Evolutionary conservation across 257 asterid species (phyloP).

Genomic region (Orobanche coerulescens): DNA sequence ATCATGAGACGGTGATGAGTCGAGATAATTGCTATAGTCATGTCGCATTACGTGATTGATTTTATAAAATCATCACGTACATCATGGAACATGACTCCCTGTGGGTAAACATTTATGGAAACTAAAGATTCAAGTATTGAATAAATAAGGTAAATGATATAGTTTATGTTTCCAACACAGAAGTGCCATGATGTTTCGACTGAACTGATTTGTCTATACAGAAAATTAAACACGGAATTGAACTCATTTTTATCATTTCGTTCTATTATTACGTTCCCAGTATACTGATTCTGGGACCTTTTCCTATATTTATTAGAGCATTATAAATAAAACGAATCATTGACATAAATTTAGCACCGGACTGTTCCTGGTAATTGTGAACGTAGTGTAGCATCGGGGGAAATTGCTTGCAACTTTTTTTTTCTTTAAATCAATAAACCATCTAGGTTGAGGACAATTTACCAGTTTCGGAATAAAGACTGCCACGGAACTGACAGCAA

Average conservation of each 20-base stretch:
- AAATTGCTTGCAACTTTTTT: too few relatives aligned
- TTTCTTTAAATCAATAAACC: too few relatives aligned
- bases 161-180: constrained; percentile 8
- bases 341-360: background rate
- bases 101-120: background rate
- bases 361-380: background rate
- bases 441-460: constrained; percentile 23
- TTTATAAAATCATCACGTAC: too few relatives aligned
- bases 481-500: constrained; percentile 94
- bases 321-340: constrained; percentile 4
- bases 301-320: background rate
- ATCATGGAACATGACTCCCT: too few relatives aligned
- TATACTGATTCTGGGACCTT: background rate
- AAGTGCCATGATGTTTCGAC: background rate
- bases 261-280: background rate
- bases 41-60: too few relatives aligned
- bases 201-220: background rate
- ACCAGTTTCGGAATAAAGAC: constrained; percentile 89
- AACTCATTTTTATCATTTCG: constrained; percentile 8
- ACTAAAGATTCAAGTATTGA: background rate
- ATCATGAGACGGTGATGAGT: too few relatives aligned
- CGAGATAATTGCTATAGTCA: too few relatives aligned
- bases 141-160: background rate
- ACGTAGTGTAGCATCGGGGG: too few relatives aligned
- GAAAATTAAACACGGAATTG: background rate